Evolutionary conservation across 805 yeast species (phyloP).

Genomic region (Candida oleophila): DNA sequence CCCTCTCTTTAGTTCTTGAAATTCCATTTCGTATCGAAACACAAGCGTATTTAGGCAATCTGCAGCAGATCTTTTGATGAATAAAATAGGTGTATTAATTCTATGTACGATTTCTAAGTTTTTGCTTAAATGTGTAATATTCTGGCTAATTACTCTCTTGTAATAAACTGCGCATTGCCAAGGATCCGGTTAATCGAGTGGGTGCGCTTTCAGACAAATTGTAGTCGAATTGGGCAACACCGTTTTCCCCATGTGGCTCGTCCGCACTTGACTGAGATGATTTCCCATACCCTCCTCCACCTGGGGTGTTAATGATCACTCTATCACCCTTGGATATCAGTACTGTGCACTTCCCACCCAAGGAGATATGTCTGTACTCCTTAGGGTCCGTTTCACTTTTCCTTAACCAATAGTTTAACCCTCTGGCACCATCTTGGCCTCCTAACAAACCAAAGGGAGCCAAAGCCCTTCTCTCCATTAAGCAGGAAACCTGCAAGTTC

Average conservation of each 20-base stretch:
- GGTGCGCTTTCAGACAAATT: constrained; percentile 24
- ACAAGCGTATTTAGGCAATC: too few species aligned
- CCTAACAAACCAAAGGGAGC: constrained; percentile 88
- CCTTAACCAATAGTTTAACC: constrained; percentile 43
- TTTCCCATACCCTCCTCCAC: constrained; percentile 45
- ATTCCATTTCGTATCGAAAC: too few species aligned
- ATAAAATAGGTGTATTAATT: too few species aligned
- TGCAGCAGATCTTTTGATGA: too few species aligned
- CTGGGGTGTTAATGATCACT: constrained; percentile 40
- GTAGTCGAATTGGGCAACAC: constrained; percentile 13
- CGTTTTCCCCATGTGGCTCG: constrained; percentile 5
- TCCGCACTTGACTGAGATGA: constrained; percentile 11
- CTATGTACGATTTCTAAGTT: not conserved
- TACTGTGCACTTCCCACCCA: constrained; percentile 36
- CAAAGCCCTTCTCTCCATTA: constrained; percentile 80
- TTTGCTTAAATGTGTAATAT: not conserved
- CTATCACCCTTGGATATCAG: constrained; percentile 39
- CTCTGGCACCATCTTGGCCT: constrained; percentile 74
- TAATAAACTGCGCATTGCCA: constrained; percentile 29
- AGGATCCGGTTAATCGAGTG: constrained; percentile 34
- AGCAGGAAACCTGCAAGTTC: constrained; percentile 64
- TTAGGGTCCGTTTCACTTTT: constrained; percentile 6
- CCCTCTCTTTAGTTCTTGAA: too few species aligned
- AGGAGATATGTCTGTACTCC: constrained; percentile 18
- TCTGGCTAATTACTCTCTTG: constrained; percentile 35